Percentiles rank a stretch among this genome's conserved stretches.
Evolutionary conservation across 2,329 filamentous ascomycete genomes (phyloP).

Genomic region (Sclerotinia borealis): DNA sequence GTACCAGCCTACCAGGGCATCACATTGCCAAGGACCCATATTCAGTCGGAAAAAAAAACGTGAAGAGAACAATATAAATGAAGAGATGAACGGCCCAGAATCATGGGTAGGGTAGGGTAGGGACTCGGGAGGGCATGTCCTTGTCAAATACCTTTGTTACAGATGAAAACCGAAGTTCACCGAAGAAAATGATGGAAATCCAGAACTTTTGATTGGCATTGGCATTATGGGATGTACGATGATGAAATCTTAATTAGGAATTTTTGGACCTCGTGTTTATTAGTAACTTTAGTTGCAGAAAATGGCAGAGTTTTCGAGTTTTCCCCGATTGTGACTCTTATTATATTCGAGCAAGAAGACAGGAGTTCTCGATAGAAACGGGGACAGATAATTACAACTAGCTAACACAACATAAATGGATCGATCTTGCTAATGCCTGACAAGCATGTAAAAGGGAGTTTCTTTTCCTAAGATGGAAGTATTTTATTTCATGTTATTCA

Average conservation of each 20-base stretch:
- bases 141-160: background rate
- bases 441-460: background rate
- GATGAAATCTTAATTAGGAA: conserved; percentile 2
- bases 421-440: background rate
- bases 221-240: background rate
- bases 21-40: background rate
- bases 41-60: background rate
- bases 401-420: background rate
- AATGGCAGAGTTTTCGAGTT: background rate
- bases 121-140: too few species aligned
- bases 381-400: background rate
- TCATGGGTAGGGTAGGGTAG: background rate
- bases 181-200: background rate
- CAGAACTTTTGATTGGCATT: background rate
- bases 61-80: background rate
- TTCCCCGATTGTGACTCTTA: too few species aligned
- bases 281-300: background rate
- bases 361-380: conserved; percentile 2
- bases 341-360: too few species aligned
- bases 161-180: background rate
- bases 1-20: background rate
- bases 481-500: background rate
- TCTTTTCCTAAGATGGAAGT: background rate
- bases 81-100: background rate
- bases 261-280: background rate